A percentile compares a stretch with the other conserved stretches of the same genome.
These are phyloP conservation scores for Candida tropicalis DNA, from an alignment of 1,139 yeast species.

Conservation along the genomic window DNA sequence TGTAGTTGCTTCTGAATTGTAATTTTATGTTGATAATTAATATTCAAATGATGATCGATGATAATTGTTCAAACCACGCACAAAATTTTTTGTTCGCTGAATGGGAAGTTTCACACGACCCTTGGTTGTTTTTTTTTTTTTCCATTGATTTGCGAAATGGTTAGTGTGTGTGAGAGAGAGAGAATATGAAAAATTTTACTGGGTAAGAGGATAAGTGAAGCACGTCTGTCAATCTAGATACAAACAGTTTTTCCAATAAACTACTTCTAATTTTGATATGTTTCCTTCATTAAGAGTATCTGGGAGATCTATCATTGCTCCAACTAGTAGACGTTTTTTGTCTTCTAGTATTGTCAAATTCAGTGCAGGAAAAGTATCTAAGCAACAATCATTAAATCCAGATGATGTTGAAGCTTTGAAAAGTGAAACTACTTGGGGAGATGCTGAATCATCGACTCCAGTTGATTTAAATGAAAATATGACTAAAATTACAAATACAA, in stretches of 20 bases:
- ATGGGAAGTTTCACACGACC: too few relatives aligned
- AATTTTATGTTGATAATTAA: not conserved
- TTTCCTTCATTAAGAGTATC: constrained; percentile 7
- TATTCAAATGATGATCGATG: not conserved
- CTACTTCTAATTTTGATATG: not conserved
- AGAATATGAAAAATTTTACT: not conserved
- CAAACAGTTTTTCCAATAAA: not conserved
- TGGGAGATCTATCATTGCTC: not conserved
- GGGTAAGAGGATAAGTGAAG: too few relatives aligned
- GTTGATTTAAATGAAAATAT: constrained; percentile 6
- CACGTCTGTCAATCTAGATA: not conserved
- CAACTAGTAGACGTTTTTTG: constrained; percentile 1
- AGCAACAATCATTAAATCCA: not conserved
- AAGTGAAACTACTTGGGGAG: constrained; percentile 31
- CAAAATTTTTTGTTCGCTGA: not conserved
- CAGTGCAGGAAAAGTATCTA: not conserved
- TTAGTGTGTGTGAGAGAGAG: too few relatives aligned
- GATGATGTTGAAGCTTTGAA: constrained; percentile 24
- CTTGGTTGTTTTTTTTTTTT: not conserved
- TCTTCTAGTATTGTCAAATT: not conserved
- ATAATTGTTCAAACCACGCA: constrained; percentile 1
- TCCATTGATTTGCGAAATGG: not conserved
- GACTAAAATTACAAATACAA: constrained; percentile 20
- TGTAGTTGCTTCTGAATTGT: not conserved
- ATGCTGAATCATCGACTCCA: constrained; percentile 32